Evolutionary conservation across 2,329 filamentous ascomycete genomes (phyloP).

Genomic region (Microcera coccophila): DNA sequence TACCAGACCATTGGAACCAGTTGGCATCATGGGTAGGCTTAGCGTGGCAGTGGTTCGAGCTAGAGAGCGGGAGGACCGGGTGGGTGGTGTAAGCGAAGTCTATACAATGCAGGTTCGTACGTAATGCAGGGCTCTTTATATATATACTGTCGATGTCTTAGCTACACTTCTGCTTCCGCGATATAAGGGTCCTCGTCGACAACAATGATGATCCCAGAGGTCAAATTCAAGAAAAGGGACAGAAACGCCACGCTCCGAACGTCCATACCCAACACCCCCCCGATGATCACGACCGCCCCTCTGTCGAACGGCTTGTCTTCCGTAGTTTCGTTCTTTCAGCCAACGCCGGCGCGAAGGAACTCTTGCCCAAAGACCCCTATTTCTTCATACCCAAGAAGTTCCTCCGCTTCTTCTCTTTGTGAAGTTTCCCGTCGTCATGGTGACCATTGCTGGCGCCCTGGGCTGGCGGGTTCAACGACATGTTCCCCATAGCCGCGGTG

Average conservation of each 20-base stretch:
- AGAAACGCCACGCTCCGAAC: slow-evolving; percentile 20
- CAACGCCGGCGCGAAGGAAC: slow-evolving; percentile 6
- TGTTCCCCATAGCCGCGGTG: slow-evolving; percentile 51
- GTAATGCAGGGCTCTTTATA: too few relatives aligned
- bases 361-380: slow-evolving; percentile 33
- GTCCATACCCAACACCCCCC: slow-evolving; percentile 10
- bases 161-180: too few relatives aligned
- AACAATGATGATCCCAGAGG: neutral
- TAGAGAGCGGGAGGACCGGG: too few relatives aligned
- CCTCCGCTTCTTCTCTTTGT: slow-evolving; percentile 60
- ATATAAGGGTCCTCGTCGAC: too few relatives aligned
- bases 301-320: neutral
- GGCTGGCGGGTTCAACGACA: slow-evolving; percentile 42
- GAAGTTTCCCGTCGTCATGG: slow-evolving; percentile 38
- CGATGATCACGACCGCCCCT: slow-evolving; percentile 5
- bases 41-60: too few relatives aligned
- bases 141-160: too few relatives aligned
- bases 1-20: too few relatives aligned
- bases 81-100: too few relatives aligned
- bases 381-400: slow-evolving; percentile 60
- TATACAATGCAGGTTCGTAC: too few relatives aligned
- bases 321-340: neutral
- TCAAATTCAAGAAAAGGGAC: slow-evolving; percentile 7
- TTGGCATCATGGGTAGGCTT: too few relatives aligned
- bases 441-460: slow-evolving; percentile 19